These are phyloP conservation scores for Mitragyna speciosa DNA, from an alignment of 257 asterid genomes.

Conservation along the genomic window DNA sequence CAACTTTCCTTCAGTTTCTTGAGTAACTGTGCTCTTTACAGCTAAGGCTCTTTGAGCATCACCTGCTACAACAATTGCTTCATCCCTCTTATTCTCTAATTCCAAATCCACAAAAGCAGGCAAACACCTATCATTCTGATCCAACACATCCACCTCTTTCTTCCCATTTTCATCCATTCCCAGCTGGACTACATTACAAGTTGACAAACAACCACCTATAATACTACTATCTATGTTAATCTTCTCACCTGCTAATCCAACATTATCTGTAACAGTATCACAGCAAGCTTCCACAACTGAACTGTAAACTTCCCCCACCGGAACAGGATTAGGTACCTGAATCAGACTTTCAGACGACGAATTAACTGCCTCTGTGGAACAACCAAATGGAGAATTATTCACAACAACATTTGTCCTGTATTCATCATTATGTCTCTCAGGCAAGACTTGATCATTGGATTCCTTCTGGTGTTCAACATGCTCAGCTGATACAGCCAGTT, in stretches of 20 bases:
- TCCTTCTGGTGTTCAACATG: constrained; percentile 19
- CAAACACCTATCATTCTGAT: constrained; percentile 7
- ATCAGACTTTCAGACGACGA: constrained; percentile 21
- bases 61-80: constrained; percentile 10
- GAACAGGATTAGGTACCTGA: neutral
- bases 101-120: constrained; percentile 1
- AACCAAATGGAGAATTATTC: constrained; percentile 28
- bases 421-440: constrained; percentile 37
- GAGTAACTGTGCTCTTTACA: constrained; percentile 16
- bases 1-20: constrained; percentile 25
- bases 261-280: constrained; percentile 23
- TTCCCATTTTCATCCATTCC: constrained; percentile 22
- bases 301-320: constrained; percentile 22
- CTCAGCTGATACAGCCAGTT: neutral
- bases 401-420: constrained; percentile 26
- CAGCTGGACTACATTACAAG: neutral
- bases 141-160: constrained; percentile 3
- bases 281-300: constrained; percentile 24
- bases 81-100: constrained; percentile 10
- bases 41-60: constrained; percentile 16
- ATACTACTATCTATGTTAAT: constrained; percentile 16
- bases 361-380: constrained; percentile 27
- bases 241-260: constrained; percentile 25
- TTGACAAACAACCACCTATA: constrained; percentile 16
- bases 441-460: constrained; percentile 35